phyloP scores from a whole-genome alignment of 306 rosid genomes.

The Oemleria cerasiformis region DNA sequence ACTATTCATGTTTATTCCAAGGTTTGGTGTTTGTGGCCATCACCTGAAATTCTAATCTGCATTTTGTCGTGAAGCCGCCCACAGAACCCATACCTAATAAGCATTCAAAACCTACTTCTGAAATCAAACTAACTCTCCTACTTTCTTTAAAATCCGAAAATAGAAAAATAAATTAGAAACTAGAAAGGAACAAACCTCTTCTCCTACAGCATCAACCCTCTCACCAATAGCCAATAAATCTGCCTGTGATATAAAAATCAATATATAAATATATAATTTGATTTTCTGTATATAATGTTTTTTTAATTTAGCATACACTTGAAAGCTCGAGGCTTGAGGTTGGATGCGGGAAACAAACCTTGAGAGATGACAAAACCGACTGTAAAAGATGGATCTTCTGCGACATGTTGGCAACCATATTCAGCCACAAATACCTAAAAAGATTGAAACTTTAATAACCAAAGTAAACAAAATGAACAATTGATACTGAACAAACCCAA shows the following conservation, averaged over 20 bases:
- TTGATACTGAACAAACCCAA: too few species aligned
- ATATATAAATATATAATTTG: too few species aligned
- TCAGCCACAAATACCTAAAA: too few species aligned
- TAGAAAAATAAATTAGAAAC: neutral
- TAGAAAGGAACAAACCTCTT: conserved; percentile 48
- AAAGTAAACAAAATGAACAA: too few species aligned
- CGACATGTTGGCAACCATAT: conserved; percentile 39
- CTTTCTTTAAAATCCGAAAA: neutral
- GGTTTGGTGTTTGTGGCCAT: too few species aligned
- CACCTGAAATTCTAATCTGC: conserved; percentile 30
- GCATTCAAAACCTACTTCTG: conserved; percentile 43
- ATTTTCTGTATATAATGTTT: too few species aligned
- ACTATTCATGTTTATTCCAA: too few species aligned
- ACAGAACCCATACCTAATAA: neutral
- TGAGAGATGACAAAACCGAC: conserved; percentile 43
- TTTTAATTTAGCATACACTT: neutral
- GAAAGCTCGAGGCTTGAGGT: too few species aligned
- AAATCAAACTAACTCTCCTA: conserved; percentile 23
- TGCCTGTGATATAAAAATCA: conserved; percentile 26
- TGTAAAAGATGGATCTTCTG: conserved; percentile 48
- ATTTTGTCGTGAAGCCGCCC: neutral
- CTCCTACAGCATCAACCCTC: conserved; percentile 48
- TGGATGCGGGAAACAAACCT: conserved; percentile 43
- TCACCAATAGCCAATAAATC: conserved; percentile 37
- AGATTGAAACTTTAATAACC: too few species aligned